Evolutionary conservation across 2,329 filamentous ascomycete genomes (phyloP), one percentile per base, ranked within the genome.

Genomic region (Colletotrichum viniferum): DNA sequence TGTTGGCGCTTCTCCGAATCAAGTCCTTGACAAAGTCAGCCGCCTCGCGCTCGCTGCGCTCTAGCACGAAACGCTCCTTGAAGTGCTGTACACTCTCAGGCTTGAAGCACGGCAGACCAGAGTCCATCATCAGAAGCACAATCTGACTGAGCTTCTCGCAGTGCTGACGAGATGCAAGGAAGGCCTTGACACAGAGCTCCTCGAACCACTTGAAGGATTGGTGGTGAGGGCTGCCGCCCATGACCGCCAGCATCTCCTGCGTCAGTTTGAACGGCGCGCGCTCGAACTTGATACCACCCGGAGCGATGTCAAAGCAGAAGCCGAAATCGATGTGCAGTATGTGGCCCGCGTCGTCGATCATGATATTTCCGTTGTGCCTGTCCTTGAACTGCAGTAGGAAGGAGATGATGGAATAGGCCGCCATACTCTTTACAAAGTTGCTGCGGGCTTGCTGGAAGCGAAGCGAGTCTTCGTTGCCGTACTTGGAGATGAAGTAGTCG

Each of bases 401-500:
- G 0, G 95, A 97, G 78, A 99, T 98, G 81, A 99, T 94, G 21
- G 95, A 97, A 87, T 99, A 99, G 14, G 97, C 97, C 0, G 97
- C 97, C 97, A 99, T 98, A 82, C 94, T 97, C 88, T 99, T 99
- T 85, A 99, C 96, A 83, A 99, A 99, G 85, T 98, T 98, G 86
- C 92, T 96, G 77, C 97, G 94, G 13, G 97, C 97, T 84, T 96
- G 94, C 85, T 99, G 97, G 89, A 98, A 99, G 52, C 93, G 93
- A 65, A 98, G 93, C 2, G 95, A 97, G 84, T 98, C 96, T 84
- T 98, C 96, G 80, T 97, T 97, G 78, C 97, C 97, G 83, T 99
- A 99, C 84, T 98, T 98, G 80, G 94, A 96, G 73, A 98, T 90
- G 83, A 99, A 99, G 87, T 99, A 99, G 83, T 99, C 97, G 85